Conservation (phyloP, 352 stramenopile genomes). For the Globisporangium okanoganense region DNA sequence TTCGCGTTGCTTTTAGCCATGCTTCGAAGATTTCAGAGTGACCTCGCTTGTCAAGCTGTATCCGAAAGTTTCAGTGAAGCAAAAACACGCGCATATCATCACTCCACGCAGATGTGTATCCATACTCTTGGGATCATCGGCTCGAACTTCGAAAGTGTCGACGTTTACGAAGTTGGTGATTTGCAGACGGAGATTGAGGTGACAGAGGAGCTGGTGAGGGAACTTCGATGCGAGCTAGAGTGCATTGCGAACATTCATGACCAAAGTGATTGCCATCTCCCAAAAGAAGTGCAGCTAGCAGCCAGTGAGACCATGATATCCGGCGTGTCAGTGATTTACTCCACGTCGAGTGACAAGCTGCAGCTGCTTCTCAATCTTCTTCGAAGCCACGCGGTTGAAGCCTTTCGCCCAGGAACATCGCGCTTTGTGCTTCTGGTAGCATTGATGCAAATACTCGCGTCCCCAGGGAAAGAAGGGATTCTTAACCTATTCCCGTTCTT, state of each 20-base stretch:
- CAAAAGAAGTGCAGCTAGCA: conserved; percentile 38
- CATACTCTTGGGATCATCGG: conserved; percentile 52
- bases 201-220: conserved; percentile 22
- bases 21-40: conserved; percentile 33
- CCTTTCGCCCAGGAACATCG: conserved; percentile 31
- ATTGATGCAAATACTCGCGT: conserved; percentile 47
- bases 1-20: conserved; percentile 49
- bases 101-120: conserved; percentile 22
- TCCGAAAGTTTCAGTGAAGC: neutral
- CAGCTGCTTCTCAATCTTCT: conserved; percentile 65
- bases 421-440: conserved; percentile 54
- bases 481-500: conserved; percentile 60
- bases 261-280: conserved; percentile 3
- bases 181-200: conserved; percentile 34
- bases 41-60: neutral
- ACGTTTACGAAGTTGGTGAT: conserved; percentile 47
- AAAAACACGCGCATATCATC: neutral
- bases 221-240: conserved; percentile 49
- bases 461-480: conserved; percentile 58
- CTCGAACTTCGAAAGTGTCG: conserved; percentile 64
- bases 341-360: conserved; percentile 53
- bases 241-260: conserved; percentile 33
- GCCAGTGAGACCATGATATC: conserved; percentile 63
- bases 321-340: conserved; percentile 64
- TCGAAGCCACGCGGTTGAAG: conserved; percentile 26